Conservation (phyloP, 306 rosid species). For the Quercus bicolor region DNA sequence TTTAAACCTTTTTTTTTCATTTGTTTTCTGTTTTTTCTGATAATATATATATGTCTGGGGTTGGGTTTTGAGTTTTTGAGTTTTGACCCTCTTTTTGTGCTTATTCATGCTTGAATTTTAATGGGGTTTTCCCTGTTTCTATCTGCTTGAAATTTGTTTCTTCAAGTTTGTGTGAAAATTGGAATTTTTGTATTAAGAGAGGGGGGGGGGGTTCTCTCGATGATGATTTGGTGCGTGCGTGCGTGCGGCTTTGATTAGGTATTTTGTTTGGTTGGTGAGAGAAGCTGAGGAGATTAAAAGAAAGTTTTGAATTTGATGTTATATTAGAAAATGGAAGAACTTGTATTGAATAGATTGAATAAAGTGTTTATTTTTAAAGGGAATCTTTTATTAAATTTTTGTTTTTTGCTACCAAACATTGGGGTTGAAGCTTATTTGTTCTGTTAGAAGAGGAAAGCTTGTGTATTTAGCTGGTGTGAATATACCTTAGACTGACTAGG, state of each 20-base stretch:
- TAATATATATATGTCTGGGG: neutral
- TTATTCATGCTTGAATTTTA: slow-evolving; percentile 24
- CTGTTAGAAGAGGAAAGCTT: neutral
- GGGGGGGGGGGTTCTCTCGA: slow-evolving; percentile 1
- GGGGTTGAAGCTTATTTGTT: neutral
- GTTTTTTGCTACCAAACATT: neutral
- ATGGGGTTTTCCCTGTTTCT: neutral
- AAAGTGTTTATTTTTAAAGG: neutral
- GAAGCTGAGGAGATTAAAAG: neutral
- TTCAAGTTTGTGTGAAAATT: neutral
- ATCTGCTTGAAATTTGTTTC: neutral
- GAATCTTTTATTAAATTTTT: neutral
- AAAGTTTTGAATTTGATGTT: neutral
- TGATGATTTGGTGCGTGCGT: slow-evolving; percentile 4
- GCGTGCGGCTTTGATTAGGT: neutral
- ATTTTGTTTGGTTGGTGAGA: slow-evolving; percentile 21
- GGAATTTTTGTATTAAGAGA: neutral
- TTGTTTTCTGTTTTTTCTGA: slow-evolving; percentile 4
- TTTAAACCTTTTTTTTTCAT: neutral
- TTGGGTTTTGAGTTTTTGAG: too few relatives aligned
- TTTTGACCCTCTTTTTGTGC: neutral
- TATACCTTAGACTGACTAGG: neutral
- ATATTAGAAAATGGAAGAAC: neutral
- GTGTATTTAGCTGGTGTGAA: slow-evolving; percentile 1
- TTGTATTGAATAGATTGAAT: neutral